phyloP scores from a whole-genome alignment of 805 yeast genomes.

The Teunomyces stri region DNA sequence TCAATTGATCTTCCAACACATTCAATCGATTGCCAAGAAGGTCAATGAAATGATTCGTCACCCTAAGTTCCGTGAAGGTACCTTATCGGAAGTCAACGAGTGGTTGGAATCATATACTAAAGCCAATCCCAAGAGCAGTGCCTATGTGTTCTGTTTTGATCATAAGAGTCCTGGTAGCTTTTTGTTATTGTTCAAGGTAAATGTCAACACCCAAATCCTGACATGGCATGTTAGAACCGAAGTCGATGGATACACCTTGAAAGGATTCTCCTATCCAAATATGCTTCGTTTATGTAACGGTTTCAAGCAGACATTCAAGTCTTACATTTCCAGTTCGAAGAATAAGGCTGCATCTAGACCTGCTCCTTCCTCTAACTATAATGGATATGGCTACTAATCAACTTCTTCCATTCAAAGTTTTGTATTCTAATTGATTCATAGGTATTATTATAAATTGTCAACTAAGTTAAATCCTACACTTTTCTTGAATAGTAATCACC shows the following conservation, averaged over 20 bases:
- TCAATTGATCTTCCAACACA: constrained; percentile 84
- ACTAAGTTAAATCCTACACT: constrained; percentile 1
- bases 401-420: not conserved
- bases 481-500: constrained; percentile 2
- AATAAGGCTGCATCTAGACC: constrained; percentile 10
- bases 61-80: constrained; percentile 85
- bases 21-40: constrained; percentile 77
- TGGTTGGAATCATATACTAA: constrained; percentile 87
- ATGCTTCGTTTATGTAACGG: constrained; percentile 90
- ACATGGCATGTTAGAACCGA: constrained; percentile 92
- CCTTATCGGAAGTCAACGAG: constrained; percentile 73
- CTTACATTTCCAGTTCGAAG: constrained; percentile 23
- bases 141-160: constrained; percentile 88
- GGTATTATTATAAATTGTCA: not conserved
- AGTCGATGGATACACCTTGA: constrained; percentile 80
- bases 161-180: constrained; percentile 95
- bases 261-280: constrained; percentile 82
- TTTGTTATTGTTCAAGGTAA: constrained; percentile 79
- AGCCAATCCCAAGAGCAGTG: constrained; percentile 87
- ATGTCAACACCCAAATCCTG: constrained; percentile 60
- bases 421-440: constrained; percentile 6
- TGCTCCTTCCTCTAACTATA: constrained; percentile 16
- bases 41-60: constrained; percentile 81
- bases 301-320: constrained; percentile 67
- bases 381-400: constrained; percentile 23